These are phyloP conservation scores for Protomyces inouyei DNA, from an alignment of 1,139 yeast genomes.

Conservation along the genomic window DNA sequence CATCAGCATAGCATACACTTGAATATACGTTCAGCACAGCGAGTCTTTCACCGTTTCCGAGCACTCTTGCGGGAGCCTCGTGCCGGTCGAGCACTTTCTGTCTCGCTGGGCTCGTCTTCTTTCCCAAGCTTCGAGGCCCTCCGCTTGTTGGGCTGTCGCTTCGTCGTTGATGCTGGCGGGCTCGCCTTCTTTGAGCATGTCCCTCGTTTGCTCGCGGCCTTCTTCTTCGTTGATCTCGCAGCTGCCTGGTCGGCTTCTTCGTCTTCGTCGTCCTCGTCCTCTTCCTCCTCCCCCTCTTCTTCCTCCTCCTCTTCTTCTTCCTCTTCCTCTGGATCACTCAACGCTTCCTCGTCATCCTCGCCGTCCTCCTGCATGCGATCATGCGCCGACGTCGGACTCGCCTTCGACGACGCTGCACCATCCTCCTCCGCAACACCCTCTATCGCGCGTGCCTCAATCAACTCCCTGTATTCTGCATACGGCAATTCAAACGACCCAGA, in stretches of 20 bases:
- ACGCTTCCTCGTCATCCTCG: neutral
- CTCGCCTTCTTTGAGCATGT: neutral
- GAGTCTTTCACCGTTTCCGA: neutral
- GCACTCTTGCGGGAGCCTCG: neutral
- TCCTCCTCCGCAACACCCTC: constrained; percentile 2
- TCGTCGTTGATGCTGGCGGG: neutral
- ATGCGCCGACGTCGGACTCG: neutral
- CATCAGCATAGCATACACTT: neutral
- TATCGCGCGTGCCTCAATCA: constrained; percentile 13
- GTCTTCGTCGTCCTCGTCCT: neutral
- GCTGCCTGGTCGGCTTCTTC: neutral
- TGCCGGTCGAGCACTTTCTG: neutral
- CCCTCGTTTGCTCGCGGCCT: neutral
- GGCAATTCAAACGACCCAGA: constrained; percentile 4
- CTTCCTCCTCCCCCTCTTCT: neutral
- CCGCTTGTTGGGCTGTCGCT: neutral
- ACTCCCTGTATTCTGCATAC: constrained; percentile 7
- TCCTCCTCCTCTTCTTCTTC: neutral
- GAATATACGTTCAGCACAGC: neutral
- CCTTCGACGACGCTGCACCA: neutral
- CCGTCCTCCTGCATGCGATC: neutral
- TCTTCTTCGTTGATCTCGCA: neutral
- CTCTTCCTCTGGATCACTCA: neutral
- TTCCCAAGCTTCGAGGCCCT: neutral
- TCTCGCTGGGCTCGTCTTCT: neutral